Evolutionary conservation across 1,284 basidiomycete genomes (phyloP).

Genomic region (Rhodotorula sp.): DNA sequence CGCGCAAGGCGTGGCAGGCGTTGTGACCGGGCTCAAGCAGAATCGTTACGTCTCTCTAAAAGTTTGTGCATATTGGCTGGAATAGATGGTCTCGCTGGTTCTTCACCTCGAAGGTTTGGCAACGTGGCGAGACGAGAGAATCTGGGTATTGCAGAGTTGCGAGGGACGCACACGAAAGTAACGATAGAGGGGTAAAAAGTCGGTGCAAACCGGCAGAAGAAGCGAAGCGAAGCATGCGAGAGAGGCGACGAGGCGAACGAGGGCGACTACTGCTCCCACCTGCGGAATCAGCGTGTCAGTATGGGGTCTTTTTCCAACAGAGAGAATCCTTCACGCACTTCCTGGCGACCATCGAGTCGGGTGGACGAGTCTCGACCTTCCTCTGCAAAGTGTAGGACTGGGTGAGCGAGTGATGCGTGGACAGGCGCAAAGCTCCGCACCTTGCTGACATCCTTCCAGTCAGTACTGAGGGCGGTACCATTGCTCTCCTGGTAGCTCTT

Average conservation of each 20-base stretch:
- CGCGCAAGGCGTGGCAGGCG: slow-evolving; percentile 42
- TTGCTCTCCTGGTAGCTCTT: slow-evolving; percentile 70
- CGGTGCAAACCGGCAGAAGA: too few species aligned
- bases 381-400: slow-evolving; percentile 4
- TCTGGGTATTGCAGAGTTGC: background rate
- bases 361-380: slow-evolving; percentile 40
- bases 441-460: slow-evolving; percentile 83
- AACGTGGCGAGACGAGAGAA: background rate
- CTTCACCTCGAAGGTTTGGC: background rate
- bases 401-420: background rate
- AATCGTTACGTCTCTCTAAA: too few species aligned
- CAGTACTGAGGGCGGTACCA: slow-evolving; percentile 83
- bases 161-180: too few species aligned
- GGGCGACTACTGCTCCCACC: too few species aligned
- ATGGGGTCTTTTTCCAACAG: background rate
- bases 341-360: slow-evolving; percentile 44
- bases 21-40: slow-evolving; percentile 33
- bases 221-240: background rate
- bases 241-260: too few species aligned
- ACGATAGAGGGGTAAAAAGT: too few species aligned
- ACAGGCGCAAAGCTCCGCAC: slow-evolving; percentile 36
- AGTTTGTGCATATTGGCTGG: background rate
- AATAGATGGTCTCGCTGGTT: background rate
- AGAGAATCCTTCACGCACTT: slow-evolving; percentile 27
- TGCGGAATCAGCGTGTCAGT: background rate